A percentile compares a stretch with the other conserved stretches of the same genome.
Evolutionary conservation across 2,329 filamentous ascomycete genomes (phyloP).

Genomic region (Onygenales sp.): DNA sequence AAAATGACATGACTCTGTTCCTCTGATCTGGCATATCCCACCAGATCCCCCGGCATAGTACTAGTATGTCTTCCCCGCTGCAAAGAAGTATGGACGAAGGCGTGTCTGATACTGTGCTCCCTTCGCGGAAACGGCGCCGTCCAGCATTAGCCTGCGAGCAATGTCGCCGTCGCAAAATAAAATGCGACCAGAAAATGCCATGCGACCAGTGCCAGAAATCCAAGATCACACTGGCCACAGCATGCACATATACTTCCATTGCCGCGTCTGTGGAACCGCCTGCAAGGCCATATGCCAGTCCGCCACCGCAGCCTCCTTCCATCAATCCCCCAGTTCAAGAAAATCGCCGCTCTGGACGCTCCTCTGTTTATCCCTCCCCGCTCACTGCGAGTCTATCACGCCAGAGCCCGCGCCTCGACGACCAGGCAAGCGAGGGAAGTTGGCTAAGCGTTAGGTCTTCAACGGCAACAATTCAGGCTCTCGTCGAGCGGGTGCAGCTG

Average conservation of each 20-base stretch:
- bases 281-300: not conserved
- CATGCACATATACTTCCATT: not conserved
- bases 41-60: too few species aligned
- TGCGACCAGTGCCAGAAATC: not conserved
- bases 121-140: not conserved
- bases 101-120: not conserved
- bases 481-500: not conserved
- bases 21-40: too few species aligned
- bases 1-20: too few species aligned
- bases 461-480: not conserved
- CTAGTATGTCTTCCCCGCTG: too few species aligned
- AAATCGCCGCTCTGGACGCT: not conserved
- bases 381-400: not conserved
- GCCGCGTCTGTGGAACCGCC: not conserved
- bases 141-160: slow-evolving; percentile 3
- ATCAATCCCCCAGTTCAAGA: not conserved
- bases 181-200: slow-evolving; percentile 1
- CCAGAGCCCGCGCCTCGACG: not conserved
- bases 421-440: not conserved
- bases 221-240: not conserved
- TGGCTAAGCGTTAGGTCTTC: not conserved
- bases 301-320: not conserved
- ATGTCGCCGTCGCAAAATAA: slow-evolving; percentile 2
- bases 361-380: not conserved
- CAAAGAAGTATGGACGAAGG: not conserved